Conservation (phyloP, 2,329 filamentous ascomycete species). For the Epichloe scottii region DNA sequence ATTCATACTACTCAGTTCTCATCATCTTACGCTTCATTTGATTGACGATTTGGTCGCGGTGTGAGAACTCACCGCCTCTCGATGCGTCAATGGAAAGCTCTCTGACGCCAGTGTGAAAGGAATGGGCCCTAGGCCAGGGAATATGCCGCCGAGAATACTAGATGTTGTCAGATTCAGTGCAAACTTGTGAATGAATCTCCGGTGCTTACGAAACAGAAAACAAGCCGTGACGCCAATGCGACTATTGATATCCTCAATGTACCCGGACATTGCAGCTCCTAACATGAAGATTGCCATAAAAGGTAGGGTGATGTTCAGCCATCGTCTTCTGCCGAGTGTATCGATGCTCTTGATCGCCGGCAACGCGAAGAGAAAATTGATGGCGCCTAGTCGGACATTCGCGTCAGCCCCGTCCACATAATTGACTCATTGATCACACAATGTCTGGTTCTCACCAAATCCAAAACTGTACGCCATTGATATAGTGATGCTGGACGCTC, state of each 20-base stretch:
- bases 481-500: constrained; percentile 7
- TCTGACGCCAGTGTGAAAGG: constrained; percentile 38
- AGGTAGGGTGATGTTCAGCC: constrained; percentile 30
- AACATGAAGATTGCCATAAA: constrained; percentile 31
- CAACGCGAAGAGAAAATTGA: constrained; percentile 30
- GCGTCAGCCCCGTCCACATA: not conserved
- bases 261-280: constrained; percentile 23
- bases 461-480: constrained; percentile 18
- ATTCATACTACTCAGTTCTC: not conserved
- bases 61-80: constrained; percentile 25
- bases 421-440: not conserved
- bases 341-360: constrained; percentile 23
- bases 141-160: constrained; percentile 29
- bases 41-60: not conserved
- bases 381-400: constrained; percentile 14
- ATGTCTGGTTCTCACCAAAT: constrained; percentile 15
- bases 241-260: constrained; percentile 10
- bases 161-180: not conserved
- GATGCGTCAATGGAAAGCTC: constrained; percentile 35
- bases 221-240: constrained; percentile 21
- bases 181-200: not conserved
- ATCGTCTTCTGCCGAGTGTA: constrained; percentile 27
- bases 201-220: constrained; percentile 21
- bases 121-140: constrained; percentile 32
- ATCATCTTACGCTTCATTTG: not conserved